Evolutionary conservation across 345 rosid genomes (phyloP).

Genomic region (Psidium friedrichsthalianum): DNA sequence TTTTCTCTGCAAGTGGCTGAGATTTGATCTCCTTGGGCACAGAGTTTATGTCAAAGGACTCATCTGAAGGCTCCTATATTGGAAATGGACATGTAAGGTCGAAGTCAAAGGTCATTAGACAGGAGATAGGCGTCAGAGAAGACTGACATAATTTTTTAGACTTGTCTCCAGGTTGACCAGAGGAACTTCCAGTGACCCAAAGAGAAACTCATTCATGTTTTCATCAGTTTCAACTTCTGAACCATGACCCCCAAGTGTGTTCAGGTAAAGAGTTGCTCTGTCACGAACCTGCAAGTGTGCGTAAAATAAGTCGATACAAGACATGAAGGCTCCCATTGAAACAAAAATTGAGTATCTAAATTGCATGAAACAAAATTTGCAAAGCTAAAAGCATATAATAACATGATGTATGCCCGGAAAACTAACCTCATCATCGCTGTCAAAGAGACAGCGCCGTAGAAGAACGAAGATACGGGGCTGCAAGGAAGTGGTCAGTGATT

Average conservation of each 20-base stretch:
- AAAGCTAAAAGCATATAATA: background rate
- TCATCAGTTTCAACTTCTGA: slow-evolving; percentile 47
- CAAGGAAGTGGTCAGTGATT: slow-evolving; percentile 2
- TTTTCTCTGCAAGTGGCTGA: slow-evolving; percentile 87
- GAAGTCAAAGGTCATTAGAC: slow-evolving; percentile 1
- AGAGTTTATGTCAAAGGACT: slow-evolving; percentile 66
- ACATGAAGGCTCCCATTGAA: background rate
- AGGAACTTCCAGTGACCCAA: slow-evolving; percentile 78
- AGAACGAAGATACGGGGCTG: slow-evolving; percentile 87
- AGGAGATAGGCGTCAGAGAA: background rate
- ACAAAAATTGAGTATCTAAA: background rate
- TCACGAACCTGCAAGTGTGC: slow-evolving; percentile 71
- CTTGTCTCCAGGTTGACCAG: slow-evolving; percentile 81
- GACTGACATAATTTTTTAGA: slow-evolving; percentile 80
- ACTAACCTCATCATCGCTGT: slow-evolving; percentile 95
- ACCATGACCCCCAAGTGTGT: slow-evolving; percentile 65
- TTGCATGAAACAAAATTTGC: background rate
- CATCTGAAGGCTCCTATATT: slow-evolving; percentile 73
- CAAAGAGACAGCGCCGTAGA: slow-evolving; percentile 84
- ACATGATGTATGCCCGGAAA: background rate
- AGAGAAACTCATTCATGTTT: slow-evolving; percentile 61
- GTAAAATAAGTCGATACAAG: background rate
- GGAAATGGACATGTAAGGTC: slow-evolving; percentile 5
- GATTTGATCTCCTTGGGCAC: slow-evolving; percentile 85
- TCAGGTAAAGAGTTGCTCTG: slow-evolving; percentile 88